Conservation (phyloP, 352 stramenopile genomes). For the Phytophthora tubulina region DNA sequence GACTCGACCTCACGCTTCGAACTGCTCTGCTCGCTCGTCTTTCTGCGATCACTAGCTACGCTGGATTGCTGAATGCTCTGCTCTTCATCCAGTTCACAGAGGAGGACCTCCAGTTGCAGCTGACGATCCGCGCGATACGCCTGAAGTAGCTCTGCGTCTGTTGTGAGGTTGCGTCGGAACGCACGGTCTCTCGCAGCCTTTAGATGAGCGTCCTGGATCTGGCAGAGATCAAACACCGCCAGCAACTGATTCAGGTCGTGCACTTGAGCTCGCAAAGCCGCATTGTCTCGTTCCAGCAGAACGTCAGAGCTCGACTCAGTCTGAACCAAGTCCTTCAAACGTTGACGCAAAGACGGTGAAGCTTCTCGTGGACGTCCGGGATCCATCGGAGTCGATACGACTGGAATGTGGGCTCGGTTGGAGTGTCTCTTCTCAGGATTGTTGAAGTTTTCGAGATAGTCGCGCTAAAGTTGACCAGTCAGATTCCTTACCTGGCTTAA, state of each 20-base stretch:
- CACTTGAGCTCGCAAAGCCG: constrained; percentile 34
- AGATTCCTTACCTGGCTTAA: too few species aligned
- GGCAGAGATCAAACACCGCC: constrained; percentile 42
- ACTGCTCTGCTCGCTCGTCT: background rate
- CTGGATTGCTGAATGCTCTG: background rate
- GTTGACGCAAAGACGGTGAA: background rate
- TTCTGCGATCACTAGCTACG: background rate
- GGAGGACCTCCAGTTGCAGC: constrained; percentile 14
- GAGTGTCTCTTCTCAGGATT: too few species aligned
- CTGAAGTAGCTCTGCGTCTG: constrained; percentile 24
- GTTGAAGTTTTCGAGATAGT: too few species aligned
- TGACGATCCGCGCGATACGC: constrained; percentile 20
- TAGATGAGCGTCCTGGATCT: constrained; percentile 32
- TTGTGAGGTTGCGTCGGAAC: constrained; percentile 34
- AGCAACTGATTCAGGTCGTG: constrained; percentile 40
- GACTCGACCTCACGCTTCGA: constrained; percentile 1
- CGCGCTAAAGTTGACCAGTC: too few species aligned
- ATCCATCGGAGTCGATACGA: background rate
- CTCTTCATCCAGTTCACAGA: constrained; percentile 2
- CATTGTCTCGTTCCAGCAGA: constrained; percentile 23
- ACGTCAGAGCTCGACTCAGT: constrained; percentile 15
- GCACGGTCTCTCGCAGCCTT: constrained; percentile 33
- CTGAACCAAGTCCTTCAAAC: constrained; percentile 11
- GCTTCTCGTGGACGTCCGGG: background rate
- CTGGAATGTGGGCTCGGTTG: too few species aligned